Evolutionary conservation across 495 filamentous ascomycete species (phyloP).

Genomic region (Lasiosphaeria hispida): DNA sequence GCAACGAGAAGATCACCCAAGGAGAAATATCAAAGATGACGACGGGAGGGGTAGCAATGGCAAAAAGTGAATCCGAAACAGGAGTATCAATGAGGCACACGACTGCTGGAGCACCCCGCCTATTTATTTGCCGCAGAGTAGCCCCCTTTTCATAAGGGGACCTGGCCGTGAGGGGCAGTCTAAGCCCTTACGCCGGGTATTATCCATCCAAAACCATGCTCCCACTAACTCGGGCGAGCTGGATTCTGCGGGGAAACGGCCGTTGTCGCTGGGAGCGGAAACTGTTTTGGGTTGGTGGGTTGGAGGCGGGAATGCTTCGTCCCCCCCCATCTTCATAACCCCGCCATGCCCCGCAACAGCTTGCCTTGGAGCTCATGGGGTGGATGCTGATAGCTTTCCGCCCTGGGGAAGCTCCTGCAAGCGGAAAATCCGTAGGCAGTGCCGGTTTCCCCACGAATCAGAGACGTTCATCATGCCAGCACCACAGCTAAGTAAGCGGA

Average conservation of each 20-base stretch:
- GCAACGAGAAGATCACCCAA: not conserved
- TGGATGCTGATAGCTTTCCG: not conserved
- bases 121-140: conserved; percentile 2
- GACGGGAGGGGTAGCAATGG: not conserved
- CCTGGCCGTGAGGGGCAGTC: not conserved
- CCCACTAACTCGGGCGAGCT: not conserved
- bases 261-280: not conserved
- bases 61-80: not conserved
- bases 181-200: not conserved
- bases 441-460: conserved; percentile 11
- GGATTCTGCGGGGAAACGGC: not conserved
- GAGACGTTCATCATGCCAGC: not conserved
- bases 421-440: conserved; percentile 1
- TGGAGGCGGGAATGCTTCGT: conserved; percentile 9
- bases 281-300: not conserved
- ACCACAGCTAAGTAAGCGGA: too few species aligned
- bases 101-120: conserved; percentile 4
- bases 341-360: conserved; percentile 23
- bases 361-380: not conserved
- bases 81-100: not conserved
- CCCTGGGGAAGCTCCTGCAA: not conserved
- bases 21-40: not conserved
- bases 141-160: not conserved
- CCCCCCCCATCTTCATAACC: conserved; percentile 1
- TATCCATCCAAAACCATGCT: conserved; percentile 1